Percentiles rank a stretch among this genome's conserved stretches.
phyloP scores from a whole-genome alignment of 345 rosid genomes.

The Rhizophora mangle region DNA sequence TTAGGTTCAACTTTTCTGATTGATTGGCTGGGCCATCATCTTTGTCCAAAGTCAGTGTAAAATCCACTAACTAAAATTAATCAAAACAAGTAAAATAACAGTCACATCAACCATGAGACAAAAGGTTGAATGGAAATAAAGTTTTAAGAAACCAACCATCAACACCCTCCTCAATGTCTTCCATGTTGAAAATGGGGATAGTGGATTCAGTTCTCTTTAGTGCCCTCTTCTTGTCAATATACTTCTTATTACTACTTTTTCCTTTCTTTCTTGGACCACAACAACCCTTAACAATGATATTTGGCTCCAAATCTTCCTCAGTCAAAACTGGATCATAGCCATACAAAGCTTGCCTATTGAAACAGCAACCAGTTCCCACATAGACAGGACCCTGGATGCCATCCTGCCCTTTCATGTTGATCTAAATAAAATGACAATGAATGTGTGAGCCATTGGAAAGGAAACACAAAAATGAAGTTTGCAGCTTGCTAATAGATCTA shows the following conservation, averaged over 20 bases:
- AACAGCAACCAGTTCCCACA: slow-evolving; percentile 99
- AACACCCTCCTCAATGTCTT: slow-evolving; percentile 93
- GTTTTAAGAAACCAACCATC: slow-evolving; percentile 59
- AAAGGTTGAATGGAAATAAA: background rate
- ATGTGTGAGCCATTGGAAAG: slow-evolving; percentile 11
- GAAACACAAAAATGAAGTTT: background rate
- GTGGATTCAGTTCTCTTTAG: slow-evolving; percentile 91
- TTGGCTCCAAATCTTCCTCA: slow-evolving; percentile 92
- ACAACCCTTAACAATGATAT: slow-evolving; percentile 90
- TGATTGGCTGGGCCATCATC: too few species aligned
- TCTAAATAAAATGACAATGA: slow-evolving; percentile 39
- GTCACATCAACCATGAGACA: background rate
- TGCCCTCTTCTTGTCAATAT: slow-evolving; percentile 70
- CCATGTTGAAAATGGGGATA: slow-evolving; percentile 94
- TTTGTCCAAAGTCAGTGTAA: too few species aligned
- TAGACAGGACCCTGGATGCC: slow-evolving; percentile 99
- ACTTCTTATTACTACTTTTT: slow-evolving; percentile 64
- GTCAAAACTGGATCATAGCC: slow-evolving; percentile 98
- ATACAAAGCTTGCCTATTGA: slow-evolving; percentile 95
- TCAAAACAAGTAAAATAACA: background rate
- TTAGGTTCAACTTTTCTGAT: background rate
- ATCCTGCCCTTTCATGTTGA: slow-evolving; percentile 95
- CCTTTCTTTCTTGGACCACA: slow-evolving; percentile 95
- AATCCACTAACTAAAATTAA: background rate
- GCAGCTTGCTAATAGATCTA: slow-evolving; percentile 14